Evolutionary conservation across 2,329 filamentous ascomycete species (phyloP).

Genomic region (Claviceps sp.): DNA sequence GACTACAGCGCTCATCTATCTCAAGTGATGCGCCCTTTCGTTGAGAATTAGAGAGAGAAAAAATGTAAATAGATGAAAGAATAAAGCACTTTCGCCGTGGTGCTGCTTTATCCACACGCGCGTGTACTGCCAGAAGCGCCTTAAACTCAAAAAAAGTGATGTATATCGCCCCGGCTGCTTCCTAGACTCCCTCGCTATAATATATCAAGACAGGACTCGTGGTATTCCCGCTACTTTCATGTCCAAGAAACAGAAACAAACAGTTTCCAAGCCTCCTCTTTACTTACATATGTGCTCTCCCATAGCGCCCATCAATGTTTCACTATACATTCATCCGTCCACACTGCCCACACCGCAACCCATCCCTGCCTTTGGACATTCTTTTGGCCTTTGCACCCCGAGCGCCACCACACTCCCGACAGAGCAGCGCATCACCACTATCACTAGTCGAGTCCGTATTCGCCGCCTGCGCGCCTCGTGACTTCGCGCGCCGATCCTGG

Average conservation of each 20-base stretch:
- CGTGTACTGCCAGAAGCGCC: background rate
- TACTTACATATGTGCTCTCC: background rate
- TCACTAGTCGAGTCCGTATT: conserved; percentile 15
- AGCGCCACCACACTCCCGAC: conserved; percentile 5
- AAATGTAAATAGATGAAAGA: background rate
- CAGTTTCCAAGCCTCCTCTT: background rate
- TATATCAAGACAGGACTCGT: background rate
- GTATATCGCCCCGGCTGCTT: background rate
- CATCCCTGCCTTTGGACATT: conserved; percentile 4
- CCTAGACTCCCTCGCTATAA: background rate
- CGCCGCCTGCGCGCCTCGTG: conserved; percentile 20
- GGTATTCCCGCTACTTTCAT: background rate
- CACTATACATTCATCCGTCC: background rate
- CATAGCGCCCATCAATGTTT: background rate
- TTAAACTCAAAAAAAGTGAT: background rate
- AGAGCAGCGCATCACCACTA: conserved; percentile 4
- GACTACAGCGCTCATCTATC: background rate
- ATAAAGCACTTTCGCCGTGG: background rate
- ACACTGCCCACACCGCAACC: conserved; percentile 7
- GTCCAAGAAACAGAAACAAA: background rate
- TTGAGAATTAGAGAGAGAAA: background rate
- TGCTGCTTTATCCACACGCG: background rate
- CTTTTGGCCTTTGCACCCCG: conserved; percentile 1
- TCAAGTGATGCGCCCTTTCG: background rate
- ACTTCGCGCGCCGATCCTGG: conserved; percentile 20